Evolutionary conservation across 2,329 filamentous ascomycete genomes (phyloP).

Genomic region (Aureobasidium sp.): DNA sequence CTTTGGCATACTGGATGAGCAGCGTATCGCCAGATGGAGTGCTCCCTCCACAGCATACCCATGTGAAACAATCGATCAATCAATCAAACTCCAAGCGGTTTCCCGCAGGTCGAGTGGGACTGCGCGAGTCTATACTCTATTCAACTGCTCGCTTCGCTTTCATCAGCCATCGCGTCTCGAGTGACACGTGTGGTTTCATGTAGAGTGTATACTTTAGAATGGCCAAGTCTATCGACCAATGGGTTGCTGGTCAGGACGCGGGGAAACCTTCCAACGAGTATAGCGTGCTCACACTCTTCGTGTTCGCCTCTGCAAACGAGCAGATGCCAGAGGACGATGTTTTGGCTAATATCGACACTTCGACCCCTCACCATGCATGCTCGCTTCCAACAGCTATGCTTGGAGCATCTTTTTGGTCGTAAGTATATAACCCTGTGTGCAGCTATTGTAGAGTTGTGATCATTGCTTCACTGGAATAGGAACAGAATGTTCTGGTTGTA

Average conservation of each 20-base stretch:
- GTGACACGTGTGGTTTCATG: not conserved
- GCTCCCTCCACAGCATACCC: no score
- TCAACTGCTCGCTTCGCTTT: not conserved
- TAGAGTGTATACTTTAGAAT: not conserved
- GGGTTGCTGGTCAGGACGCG: not conserved
- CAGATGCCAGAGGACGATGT: not conserved
- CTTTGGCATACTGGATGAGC: no score
- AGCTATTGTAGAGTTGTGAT: not conserved
- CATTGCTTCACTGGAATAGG: not conserved
- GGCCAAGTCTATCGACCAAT: not conserved
- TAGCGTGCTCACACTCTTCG: not conserved
- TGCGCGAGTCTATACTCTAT: not conserved
- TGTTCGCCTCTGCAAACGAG: not conserved
- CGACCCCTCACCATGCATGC: not conserved
- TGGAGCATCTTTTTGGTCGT: not conserved
- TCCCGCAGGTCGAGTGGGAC: not conserved
- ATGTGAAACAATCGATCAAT: no score
- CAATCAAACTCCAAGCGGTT: no score
- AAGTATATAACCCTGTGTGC: not conserved
- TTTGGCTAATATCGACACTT: not conserved
- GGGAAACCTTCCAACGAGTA: not conserved
- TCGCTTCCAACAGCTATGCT: not conserved
- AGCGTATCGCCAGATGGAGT: no score
- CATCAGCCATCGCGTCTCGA: not conserved
- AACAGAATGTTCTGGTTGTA: not conserved